Base-by-base conservation (phyloP, 1,284 basidiomycete species). In the Heterobasidion annosum region DNA sequence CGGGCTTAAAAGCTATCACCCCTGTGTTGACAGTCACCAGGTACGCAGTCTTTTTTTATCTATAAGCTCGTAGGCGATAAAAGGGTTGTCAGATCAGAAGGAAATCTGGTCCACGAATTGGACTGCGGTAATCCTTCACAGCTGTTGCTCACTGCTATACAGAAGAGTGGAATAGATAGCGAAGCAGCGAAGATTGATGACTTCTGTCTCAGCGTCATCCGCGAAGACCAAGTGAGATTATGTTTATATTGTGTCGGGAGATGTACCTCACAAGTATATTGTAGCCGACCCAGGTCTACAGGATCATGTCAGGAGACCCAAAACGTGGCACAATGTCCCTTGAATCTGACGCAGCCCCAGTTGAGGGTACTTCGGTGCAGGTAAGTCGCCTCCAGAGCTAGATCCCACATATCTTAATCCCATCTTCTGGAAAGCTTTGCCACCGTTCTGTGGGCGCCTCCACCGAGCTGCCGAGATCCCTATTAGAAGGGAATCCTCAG, bases 231-330 rank as follows among this genome's bases (percentile, higher is more conserved):
- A 63, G 68, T 59, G 19, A n/a, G 59, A 66, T 59, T 66, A 67
- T 53, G 19, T 61, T 43, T 18, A 2, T 32, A 5, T 42, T 33
- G 25, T 51, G 2, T 42, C 3, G n/a, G 6, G 34, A 37, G 9
- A n/a, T 18, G 13, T 50, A 5, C 3, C 13, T 37, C 2, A 13
- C 7, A 25, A 40, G 2, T 0, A 1, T 18, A 25, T 37, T 16
- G 47, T 19, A 80, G 77, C 59, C 78, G 8, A 63, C 64, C 44
- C 73, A 76, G 50, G 68, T 84, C 18, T 79, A 78, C 61, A 72
- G 68, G 54, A 86, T 94, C 58, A 80, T 79, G 13, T 85, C 88
- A 0, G 92, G 92, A 1, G 91, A 91, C 66, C 91, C 89, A 0
- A 82, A 81, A 19, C 76, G 88, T 8, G 92, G 92, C 0, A 80